phyloP scores from a whole-genome alignment of 805 yeast species.

The Gaillardinia entomophila region DNA sequence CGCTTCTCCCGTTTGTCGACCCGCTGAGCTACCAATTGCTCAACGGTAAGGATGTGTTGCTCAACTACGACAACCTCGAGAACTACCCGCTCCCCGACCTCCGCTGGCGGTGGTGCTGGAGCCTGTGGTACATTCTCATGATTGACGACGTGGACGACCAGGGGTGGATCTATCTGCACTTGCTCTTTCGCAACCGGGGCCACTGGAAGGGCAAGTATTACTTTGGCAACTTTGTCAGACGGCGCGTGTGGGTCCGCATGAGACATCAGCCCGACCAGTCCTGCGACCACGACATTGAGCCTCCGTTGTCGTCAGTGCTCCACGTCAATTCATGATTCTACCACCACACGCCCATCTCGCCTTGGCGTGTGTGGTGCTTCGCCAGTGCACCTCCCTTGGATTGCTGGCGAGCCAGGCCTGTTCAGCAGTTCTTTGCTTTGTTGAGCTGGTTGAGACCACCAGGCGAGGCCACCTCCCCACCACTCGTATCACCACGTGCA shows the following conservation, averaged over 20 bases:
- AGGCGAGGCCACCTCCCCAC: too few relatives aligned
- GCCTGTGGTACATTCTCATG: constrained; percentile 71
- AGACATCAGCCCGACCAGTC: constrained; percentile 13
- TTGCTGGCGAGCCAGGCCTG: too few relatives aligned
- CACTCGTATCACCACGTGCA: too few relatives aligned
- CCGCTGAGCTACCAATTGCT: constrained; percentile 45
- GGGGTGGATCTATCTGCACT: constrained; percentile 72
- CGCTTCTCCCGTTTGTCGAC: constrained; percentile 44
- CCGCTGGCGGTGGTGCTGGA: constrained; percentile 66
- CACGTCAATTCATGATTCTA: too few relatives aligned
- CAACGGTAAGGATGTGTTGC: constrained; percentile 30
- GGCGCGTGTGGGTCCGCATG: constrained; percentile 58
- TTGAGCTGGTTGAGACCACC: too few relatives aligned
- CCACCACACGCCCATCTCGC: too few relatives aligned
- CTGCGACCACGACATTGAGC: neutral
- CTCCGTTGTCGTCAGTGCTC: too few relatives aligned
- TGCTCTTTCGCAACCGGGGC: constrained; percentile 32
- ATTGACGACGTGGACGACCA: constrained; percentile 67
- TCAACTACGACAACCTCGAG: constrained; percentile 19
- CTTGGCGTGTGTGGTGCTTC: too few relatives aligned
- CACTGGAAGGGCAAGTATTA: constrained; percentile 62
- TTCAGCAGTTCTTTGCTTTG: too few relatives aligned
- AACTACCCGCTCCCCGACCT: constrained; percentile 50
- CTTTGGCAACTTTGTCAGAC: constrained; percentile 57
- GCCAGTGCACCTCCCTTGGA: too few relatives aligned